These are phyloP conservation scores for Panicum miliaceum DNA, from an alignment of 176 grass and related monocot genomes.

Conservation along the genomic window DNA sequence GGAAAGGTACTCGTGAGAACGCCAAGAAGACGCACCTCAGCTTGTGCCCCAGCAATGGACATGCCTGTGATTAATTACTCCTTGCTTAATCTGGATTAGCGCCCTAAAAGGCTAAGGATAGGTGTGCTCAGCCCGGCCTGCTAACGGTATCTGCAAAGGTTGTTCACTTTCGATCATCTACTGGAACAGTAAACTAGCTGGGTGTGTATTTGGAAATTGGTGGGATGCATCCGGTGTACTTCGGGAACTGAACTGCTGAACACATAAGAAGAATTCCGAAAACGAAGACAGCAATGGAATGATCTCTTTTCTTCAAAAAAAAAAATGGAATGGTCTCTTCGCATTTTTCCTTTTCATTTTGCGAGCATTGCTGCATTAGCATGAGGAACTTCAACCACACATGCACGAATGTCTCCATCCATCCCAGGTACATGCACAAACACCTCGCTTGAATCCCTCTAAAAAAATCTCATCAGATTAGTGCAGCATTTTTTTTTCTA, in stretches of 20 bases:
- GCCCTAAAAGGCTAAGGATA: conserved; percentile 7
- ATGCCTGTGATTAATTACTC: conserved; percentile 3
- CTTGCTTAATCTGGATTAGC: conserved; percentile 23
- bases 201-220: neutral
- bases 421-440: no score
- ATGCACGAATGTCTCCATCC: no score
- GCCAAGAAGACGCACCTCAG: conserved; percentile 1
- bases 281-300: no score
- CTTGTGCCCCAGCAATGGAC: conserved; percentile 33
- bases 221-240: no score
- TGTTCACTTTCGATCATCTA: conserved; percentile 8
- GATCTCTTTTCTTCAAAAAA: no score
- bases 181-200: neutral
- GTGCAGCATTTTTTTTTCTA: no score
- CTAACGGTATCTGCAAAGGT: conserved; percentile 35
- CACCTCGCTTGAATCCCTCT: no score
- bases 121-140: neutral
- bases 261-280: neutral
- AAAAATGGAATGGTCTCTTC: no score
- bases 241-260: neutral
- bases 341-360: no score
- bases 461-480: no score
- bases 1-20: neutral
- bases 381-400: no score
- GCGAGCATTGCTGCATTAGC: no score